These are phyloP conservation scores for Roridomyces roridus DNA, from an alignment of 768 basidiomycete genomes.

Conservation along the genomic window DNA sequence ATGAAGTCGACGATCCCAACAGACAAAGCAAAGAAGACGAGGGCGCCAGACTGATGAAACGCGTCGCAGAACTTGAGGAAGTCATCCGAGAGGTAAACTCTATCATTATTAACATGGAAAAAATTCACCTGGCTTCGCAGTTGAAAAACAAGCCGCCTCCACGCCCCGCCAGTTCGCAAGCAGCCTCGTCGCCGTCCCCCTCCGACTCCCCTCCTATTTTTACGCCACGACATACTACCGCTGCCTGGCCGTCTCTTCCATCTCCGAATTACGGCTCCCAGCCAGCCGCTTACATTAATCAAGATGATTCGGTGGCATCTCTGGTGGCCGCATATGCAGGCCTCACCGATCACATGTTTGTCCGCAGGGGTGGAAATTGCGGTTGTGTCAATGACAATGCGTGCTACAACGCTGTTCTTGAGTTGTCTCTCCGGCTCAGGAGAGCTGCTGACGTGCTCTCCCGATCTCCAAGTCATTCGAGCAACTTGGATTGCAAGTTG, in stretches of 20 bases:
- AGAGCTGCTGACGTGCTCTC: slow-evolving; percentile 16
- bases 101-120: not conserved
- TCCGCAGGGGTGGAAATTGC: slow-evolving; percentile 14
- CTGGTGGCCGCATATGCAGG: slow-evolving; percentile 18
- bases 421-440: slow-evolving; percentile 20
- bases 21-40: slow-evolving; percentile 5
- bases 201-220: not conserved
- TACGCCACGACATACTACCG: not conserved
- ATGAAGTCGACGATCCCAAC: slow-evolving; percentile 17
- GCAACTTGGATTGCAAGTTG: slow-evolving; percentile 9
- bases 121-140: not conserved
- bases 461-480: slow-evolving; percentile 15
- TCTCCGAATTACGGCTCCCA: not conserved
- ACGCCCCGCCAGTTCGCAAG: not conserved
- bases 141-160: slow-evolving; percentile 15
- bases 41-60: slow-evolving; percentile 13
- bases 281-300: not conserved
- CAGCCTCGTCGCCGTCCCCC: not conserved
- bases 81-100: slow-evolving; percentile 18
- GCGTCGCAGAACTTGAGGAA: slow-evolving; percentile 21
- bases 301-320: slow-evolving; percentile 10
- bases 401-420: slow-evolving; percentile 17
- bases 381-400: slow-evolving; percentile 10
- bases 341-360: slow-evolving; percentile 17
- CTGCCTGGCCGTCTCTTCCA: not conserved